Evolutionary conservation across 1,139 yeast genomes (phyloP).

Genomic region (Blastobotrys persicus): DNA sequence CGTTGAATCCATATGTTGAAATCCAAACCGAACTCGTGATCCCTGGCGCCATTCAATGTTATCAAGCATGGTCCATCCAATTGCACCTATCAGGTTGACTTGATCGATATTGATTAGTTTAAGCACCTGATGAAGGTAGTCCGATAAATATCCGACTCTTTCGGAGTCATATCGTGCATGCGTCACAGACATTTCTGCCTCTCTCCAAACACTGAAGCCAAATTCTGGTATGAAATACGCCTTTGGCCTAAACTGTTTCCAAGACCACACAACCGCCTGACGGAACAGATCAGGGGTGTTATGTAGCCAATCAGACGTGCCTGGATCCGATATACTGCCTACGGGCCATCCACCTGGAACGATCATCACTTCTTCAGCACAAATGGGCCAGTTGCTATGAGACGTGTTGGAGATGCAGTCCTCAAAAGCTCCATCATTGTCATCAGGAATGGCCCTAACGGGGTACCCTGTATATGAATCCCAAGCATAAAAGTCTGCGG

Average conservation of each 20-base stretch:
- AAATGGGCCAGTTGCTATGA: constrained; percentile 18
- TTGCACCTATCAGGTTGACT: constrained; percentile 37
- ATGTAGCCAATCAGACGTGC: constrained; percentile 19
- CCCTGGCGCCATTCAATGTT: constrained; percentile 42
- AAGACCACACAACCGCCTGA: constrained; percentile 14
- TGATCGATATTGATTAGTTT: constrained; percentile 31
- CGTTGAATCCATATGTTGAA: constrained; percentile 40
- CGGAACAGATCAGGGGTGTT: constrained; percentile 14
- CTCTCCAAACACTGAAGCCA: constrained; percentile 38
- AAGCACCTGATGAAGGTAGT: constrained; percentile 36
- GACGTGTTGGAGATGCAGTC: constrained; percentile 13
- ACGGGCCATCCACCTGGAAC: constrained; percentile 36
- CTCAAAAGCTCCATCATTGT: too few species aligned
- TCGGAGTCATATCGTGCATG: constrained; percentile 34
- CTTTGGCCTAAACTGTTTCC: constrained; percentile 15
- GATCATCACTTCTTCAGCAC: constrained; percentile 15
- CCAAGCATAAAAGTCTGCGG: constrained; percentile 37
- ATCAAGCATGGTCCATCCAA: constrained; percentile 42
- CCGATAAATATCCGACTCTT: constrained; percentile 36
- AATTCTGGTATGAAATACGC: constrained; percentile 31
- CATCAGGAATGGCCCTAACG: constrained; percentile 29
- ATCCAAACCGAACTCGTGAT: constrained; percentile 35
- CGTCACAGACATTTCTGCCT: constrained; percentile 29
- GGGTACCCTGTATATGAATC: constrained; percentile 37
- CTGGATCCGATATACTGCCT: constrained; percentile 35